These are phyloP conservation scores for Aspergillus nidulans DNA, from an alignment of 495 filamentous ascomycete species.

Conservation along the genomic window DNA sequence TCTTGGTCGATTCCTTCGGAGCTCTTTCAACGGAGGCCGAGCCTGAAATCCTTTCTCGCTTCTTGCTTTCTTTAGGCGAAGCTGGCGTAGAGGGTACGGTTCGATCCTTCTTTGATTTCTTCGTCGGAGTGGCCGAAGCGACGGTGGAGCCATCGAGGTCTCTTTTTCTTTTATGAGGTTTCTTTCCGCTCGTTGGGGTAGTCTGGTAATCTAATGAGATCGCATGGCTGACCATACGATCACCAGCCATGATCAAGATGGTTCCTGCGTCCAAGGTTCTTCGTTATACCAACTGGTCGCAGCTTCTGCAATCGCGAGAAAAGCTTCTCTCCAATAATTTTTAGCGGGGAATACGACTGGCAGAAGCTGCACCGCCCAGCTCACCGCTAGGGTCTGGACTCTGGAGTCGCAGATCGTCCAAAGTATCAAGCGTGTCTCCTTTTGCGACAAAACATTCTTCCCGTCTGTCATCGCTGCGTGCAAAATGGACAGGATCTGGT, in stretches of 20 bases:
- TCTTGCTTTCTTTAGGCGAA: constrained; percentile 16
- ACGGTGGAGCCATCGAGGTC: constrained; percentile 26
- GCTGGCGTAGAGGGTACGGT: constrained; percentile 15
- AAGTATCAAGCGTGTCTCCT: constrained; percentile 8
- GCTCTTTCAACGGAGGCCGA: constrained; percentile 12
- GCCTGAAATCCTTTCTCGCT: constrained; percentile 24
- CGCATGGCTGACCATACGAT: constrained; percentile 14
- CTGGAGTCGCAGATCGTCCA: constrained; percentile 5
- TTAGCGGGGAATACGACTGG: constrained; percentile 18
- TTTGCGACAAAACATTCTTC: constrained; percentile 2
- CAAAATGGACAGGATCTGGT: constrained; percentile 6
- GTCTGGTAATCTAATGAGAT: constrained; percentile 17
- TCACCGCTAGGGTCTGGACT: constrained; percentile 22
- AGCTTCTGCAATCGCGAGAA: constrained; percentile 2
- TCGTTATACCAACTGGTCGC: not conserved
- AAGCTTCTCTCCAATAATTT: constrained; percentile 20
- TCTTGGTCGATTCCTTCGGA: constrained; percentile 21
- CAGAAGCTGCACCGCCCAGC: constrained; percentile 20
- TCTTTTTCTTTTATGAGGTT: constrained; percentile 39
- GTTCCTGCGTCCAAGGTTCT: constrained; percentile 1
- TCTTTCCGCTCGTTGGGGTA: constrained; percentile 21
- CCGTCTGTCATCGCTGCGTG: not conserved
- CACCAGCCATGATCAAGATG: constrained; percentile 27
- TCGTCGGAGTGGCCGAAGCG: constrained; percentile 30
- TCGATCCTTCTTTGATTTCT: constrained; percentile 36